phyloP scores from a whole-genome alignment of 23 red algal genomes.

The Gracilaria gracilis region DNA sequence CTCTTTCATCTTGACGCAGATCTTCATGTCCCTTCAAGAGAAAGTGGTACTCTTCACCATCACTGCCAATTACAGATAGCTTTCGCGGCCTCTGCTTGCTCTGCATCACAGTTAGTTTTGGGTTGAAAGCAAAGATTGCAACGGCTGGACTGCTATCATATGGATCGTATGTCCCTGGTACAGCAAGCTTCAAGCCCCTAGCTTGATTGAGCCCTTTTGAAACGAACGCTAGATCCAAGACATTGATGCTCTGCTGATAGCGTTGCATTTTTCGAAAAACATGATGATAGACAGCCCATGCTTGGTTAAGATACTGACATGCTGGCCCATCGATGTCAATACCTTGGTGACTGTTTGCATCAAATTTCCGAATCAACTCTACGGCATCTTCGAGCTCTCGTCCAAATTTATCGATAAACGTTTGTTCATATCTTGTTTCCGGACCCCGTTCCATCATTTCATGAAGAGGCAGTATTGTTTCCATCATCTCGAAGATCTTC shows the following conservation, averaged over 20 bases:
- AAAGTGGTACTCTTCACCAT: slow-evolving; percentile 94
- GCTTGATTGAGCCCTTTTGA: slow-evolving; percentile 79
- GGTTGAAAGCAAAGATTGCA: slow-evolving; percentile 80
- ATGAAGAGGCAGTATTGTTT: slow-evolving; percentile 89
- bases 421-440: slow-evolving; percentile 77
- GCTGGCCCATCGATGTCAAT: slow-evolving; percentile 30
- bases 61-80: slow-evolving; percentile 89
- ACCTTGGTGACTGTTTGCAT: slow-evolving; percentile 38
- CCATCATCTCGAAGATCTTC: slow-evolving; percentile 92
- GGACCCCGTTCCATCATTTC: slow-evolving; percentile 88
- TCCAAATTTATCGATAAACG: slow-evolving; percentile 90
- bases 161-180: slow-evolving; percentile 91
- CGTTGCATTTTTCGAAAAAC: slow-evolving; percentile 90
- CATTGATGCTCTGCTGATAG: slow-evolving; percentile 61
- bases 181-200: slow-evolving; percentile 74
- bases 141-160: slow-evolving; percentile 61
- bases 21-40: slow-evolving; percentile 99
- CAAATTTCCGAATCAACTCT: slow-evolving; percentile 80
- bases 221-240: slow-evolving; percentile 83
- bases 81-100: slow-evolving; percentile 97
- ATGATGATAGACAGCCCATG: slow-evolving; percentile 91
- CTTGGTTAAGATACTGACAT: slow-evolving; percentile 83
- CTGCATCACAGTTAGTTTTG: slow-evolving; percentile 81
- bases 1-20: slow-evolving; percentile 96
- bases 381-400: slow-evolving; percentile 84